Percentiles rank a stretch among this genome's conserved stretches.
Conservation (phyloP, 2,329 filamentous ascomycete genomes). For the Colletotrichum sp. region DNA sequence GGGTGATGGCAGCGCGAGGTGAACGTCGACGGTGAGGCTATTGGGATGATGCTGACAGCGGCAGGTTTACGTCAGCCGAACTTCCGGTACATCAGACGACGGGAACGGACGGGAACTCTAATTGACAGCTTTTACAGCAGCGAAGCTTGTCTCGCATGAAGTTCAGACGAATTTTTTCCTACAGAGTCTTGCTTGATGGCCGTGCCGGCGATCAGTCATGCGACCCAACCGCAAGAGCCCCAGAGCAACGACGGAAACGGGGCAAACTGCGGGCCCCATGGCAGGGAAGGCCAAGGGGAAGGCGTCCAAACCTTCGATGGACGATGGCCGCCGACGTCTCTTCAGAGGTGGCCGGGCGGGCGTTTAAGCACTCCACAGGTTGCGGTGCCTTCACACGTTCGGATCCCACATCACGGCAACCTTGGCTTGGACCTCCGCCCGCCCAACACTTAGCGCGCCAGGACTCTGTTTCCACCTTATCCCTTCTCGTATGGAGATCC, state of each 20-base stretch:
- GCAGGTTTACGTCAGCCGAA: background rate
- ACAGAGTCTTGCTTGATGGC: background rate
- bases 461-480: background rate
- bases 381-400: background rate
- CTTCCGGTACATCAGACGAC: background rate
- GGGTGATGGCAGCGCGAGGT: background rate
- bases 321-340: background rate
- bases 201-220: conserved; percentile 1
- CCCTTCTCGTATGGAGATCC: background rate
- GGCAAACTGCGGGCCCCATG: background rate
- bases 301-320: background rate
- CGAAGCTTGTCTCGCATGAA: background rate
- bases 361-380: background rate
- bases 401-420: conserved; percentile 1
- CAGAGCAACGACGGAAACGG: background rate
- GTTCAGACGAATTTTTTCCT: background rate
- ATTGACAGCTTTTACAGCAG: background rate
- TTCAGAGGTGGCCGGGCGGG: background rate
- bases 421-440: conserved; percentile 1
- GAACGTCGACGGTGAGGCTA: background rate
- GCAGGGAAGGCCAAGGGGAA: conserved; percentile 1
- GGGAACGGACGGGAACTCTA: background rate
- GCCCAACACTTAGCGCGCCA: background rate
- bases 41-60: conserved; percentile 3
- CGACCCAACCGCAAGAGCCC: background rate